A percentile compares a stretch with the other conserved stretches of the same genome.
phyloP scores from a whole-genome alignment of 2,329 filamentous ascomycete genomes.

The Colletotrichum magnum region DNA sequence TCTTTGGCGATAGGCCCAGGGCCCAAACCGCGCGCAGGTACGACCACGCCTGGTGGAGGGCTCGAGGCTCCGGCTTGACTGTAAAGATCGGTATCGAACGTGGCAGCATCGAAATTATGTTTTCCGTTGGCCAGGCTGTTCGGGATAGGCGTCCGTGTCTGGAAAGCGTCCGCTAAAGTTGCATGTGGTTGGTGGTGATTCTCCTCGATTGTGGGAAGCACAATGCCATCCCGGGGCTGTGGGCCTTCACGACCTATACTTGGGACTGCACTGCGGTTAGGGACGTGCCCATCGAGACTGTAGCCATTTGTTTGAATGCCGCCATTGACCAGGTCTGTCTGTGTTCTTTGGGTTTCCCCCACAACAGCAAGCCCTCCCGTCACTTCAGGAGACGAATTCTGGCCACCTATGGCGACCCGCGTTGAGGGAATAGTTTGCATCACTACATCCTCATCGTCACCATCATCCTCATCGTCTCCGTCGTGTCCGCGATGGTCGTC shows the following conservation, averaged over 20 bases:
- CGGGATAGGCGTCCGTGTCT: neutral
- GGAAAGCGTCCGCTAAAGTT: neutral
- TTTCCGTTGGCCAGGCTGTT: constrained; percentile 17
- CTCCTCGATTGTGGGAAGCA: neutral
- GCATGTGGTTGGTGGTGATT: neutral
- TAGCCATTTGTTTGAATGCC: no score
- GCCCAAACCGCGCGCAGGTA: neutral
- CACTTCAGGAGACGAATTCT: no score
- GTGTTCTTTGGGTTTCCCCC: no score
- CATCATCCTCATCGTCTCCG: constrained; percentile 1
- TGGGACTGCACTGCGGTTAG: no score
- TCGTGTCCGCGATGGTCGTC: neutral
- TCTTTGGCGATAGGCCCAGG: no score
- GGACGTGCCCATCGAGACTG: no score
- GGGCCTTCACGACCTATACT: neutral
- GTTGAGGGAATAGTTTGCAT: neutral
- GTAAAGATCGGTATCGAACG: constrained; percentile 42
- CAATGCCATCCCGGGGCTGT: neutral
- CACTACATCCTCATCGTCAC: neutral
- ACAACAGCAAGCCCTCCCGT: no score
- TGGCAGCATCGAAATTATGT: constrained; percentile 36
- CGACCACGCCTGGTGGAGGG: constrained; percentile 29
- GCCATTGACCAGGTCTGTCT: no score
- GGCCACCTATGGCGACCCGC: no score
- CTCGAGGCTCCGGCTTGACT: constrained; percentile 36